Percentiles rank a stretch among this genome's conserved stretches.
Conservation (phyloP, 305 asterid genomes). For the Fraxinus angustifolia region DNA sequence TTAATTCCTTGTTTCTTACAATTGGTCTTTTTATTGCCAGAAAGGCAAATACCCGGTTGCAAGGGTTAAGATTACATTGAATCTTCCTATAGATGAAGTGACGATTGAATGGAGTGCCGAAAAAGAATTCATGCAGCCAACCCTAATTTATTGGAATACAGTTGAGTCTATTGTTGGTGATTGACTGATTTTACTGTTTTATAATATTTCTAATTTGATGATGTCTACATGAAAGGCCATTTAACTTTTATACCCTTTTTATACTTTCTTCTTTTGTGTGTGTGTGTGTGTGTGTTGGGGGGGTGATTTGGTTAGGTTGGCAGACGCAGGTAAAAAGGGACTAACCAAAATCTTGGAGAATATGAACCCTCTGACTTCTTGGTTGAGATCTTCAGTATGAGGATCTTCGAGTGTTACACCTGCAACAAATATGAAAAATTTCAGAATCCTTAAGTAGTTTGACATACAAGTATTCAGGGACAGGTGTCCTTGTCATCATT, state of each 20-base stretch:
- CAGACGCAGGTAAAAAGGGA: slow-evolving; percentile 20
- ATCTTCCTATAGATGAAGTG: background rate
- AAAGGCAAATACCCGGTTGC: background rate
- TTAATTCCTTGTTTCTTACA: background rate
- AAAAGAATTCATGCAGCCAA: background rate
- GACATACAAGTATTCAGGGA: background rate
- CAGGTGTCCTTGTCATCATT: background rate
- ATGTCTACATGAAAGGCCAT: background rate
- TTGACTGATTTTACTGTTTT: background rate
- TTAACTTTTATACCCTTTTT: background rate
- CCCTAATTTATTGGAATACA: background rate
- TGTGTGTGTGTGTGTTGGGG: background rate
- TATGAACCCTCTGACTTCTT: slow-evolving; percentile 94
- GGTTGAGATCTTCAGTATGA: slow-evolving; percentile 96
- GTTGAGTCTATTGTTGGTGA: background rate
- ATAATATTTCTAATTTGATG: background rate
- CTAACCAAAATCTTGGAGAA: slow-evolving; percentile 91
- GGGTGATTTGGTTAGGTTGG: background rate
- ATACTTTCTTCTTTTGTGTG: background rate
- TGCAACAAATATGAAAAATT: slow-evolving; percentile 36
- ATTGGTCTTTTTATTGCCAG: background rate
- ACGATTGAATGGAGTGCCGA: background rate
- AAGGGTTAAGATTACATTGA: background rate
- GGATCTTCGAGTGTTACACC: slow-evolving; percentile 99
- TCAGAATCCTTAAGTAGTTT: slow-evolving; percentile 15